Evolutionary conservation across 2,329 filamentous ascomycete species (phyloP).

Genomic region (Xylariomycetidae sp.): DNA sequence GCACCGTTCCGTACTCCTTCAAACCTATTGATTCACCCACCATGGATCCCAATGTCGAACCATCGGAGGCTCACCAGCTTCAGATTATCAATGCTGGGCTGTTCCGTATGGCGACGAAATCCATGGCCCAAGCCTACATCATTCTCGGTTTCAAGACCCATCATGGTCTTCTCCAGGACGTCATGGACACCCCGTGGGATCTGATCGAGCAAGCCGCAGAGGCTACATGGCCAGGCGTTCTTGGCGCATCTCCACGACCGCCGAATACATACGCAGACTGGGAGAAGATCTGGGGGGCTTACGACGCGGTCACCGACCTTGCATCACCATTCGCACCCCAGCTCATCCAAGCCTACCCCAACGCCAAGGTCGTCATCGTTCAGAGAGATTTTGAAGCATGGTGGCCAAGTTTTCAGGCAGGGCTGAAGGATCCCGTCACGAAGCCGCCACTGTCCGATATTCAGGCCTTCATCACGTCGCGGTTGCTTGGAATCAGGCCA

Average conservation of each 20-base stretch:
- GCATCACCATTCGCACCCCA: slow-evolving; percentile 11
- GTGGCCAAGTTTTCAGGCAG: slow-evolving; percentile 13
- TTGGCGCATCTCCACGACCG: slow-evolving; percentile 1
- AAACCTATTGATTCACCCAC: no score
- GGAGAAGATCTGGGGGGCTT: slow-evolving; percentile 8
- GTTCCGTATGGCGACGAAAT: slow-evolving; percentile 13
- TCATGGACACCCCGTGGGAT: slow-evolving; percentile 5
- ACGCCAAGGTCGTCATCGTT: slow-evolving; percentile 17
- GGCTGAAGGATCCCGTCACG: neutral
- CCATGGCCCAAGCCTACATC: slow-evolving; percentile 12
- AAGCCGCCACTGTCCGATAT: neutral
- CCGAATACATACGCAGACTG: slow-evolving; percentile 5
- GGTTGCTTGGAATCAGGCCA: slow-evolving; percentile 1
- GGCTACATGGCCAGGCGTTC: slow-evolving; percentile 7
- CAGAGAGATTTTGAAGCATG: slow-evolving; percentile 18
- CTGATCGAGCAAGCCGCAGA: slow-evolving; percentile 11
- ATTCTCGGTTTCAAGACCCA: slow-evolving; percentile 13
- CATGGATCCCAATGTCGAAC: no score
- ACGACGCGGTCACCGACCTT: slow-evolving; percentile 16
- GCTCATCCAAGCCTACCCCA: slow-evolving; percentile 16
- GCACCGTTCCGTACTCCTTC: no score
- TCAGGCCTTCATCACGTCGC: neutral
- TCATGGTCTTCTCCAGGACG: slow-evolving; percentile 5
- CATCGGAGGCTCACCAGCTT: no score
- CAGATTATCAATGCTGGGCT: slow-evolving; percentile 2